Conservation (phyloP, 139 green algal species). For the Zygnema cylindricum region DNA sequence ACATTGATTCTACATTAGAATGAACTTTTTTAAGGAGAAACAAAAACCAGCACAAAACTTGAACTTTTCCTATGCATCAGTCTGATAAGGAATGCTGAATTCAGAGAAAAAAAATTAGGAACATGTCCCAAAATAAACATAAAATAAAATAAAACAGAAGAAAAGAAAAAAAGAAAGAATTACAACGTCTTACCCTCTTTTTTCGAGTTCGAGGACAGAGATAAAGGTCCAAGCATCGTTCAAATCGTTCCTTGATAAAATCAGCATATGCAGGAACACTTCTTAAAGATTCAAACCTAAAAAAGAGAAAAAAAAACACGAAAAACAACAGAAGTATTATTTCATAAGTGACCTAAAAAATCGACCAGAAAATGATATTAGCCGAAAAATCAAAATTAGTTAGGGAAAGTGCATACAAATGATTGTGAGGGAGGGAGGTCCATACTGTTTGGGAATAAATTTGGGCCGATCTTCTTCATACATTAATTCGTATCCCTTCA, state of each 20-base stretch:
- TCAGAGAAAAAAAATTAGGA: not conserved
- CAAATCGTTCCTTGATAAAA: constrained; percentile 96
- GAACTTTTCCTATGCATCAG: too few relatives aligned
- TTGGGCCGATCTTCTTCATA: constrained; percentile 77
- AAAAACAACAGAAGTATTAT: too few relatives aligned
- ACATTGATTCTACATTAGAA: too few relatives aligned
- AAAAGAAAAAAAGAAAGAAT: not conserved
- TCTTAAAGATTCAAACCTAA: constrained; percentile 74
- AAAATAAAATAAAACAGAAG: not conserved
- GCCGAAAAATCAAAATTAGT: not conserved
- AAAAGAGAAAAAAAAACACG: too few relatives aligned
- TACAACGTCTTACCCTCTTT: constrained; percentile 62
- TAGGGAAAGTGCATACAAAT: not conserved
- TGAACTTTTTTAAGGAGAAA: too few relatives aligned
- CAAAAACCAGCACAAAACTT: too few relatives aligned
- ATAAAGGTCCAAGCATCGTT: constrained; percentile 98
- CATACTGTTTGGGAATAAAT: constrained; percentile 71
- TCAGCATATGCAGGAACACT: constrained; percentile 78
- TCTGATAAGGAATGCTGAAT: too few relatives aligned
- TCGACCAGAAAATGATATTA: not conserved
- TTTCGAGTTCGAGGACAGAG: constrained; percentile 85
- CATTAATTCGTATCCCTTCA: constrained; percentile 71
- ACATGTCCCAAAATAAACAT: not conserved
- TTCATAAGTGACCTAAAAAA: not conserved
- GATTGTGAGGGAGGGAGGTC: not conserved